phyloP scores from a whole-genome alignment of 108 stramenopile species.

The Nannochloropsis salina region DNA sequence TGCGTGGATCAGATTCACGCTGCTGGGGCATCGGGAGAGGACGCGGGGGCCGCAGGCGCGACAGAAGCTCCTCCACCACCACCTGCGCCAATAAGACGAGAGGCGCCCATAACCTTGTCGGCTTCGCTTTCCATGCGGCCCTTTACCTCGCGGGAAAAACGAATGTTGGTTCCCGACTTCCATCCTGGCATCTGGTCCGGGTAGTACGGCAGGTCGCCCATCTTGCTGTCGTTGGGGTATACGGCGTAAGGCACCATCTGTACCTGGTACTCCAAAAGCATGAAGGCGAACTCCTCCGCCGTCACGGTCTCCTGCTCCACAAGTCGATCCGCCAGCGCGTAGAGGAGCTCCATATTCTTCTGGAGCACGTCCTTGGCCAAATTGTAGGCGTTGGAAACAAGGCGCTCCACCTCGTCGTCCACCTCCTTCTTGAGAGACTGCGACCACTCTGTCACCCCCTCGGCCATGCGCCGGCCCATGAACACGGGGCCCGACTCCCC shows the following conservation, averaged over 20 bases:
- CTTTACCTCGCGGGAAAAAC: not conserved
- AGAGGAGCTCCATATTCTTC: slow-evolving; percentile 72
- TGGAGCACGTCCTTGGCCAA: slow-evolving; percentile 73
- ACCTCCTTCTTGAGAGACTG: slow-evolving; percentile 62
- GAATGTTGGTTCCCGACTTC: not conserved
- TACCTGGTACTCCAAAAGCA: slow-evolving; percentile 72
- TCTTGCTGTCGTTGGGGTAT: slow-evolving; percentile 25
- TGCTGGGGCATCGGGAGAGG: slow-evolving; percentile 11
- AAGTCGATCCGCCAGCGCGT: slow-evolving; percentile 67
- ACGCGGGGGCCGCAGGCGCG: not conserved
- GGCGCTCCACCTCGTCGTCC: slow-evolving; percentile 81
- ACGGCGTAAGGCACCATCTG: slow-evolving; percentile 51
- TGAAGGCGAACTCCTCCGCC: slow-evolving; percentile 85
- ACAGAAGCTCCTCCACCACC: not conserved
- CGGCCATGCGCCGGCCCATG: slow-evolving; percentile 65
- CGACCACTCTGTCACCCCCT: slow-evolving; percentile 69
- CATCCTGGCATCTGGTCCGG: slow-evolving; percentile 4
- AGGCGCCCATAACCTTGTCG: not conserved
- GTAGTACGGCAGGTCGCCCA: slow-evolving; percentile 17
- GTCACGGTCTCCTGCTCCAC: slow-evolving; percentile 85
- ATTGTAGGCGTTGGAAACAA: slow-evolving; percentile 82
- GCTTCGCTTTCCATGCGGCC: not conserved
- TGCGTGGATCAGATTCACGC: not conserved
- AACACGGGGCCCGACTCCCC: slow-evolving; percentile 39
- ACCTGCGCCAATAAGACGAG: not conserved